Evolutionary conservation across 1,284 basidiomycete species (phyloP).

Genomic region (Cryptococcus sp.): DNA sequence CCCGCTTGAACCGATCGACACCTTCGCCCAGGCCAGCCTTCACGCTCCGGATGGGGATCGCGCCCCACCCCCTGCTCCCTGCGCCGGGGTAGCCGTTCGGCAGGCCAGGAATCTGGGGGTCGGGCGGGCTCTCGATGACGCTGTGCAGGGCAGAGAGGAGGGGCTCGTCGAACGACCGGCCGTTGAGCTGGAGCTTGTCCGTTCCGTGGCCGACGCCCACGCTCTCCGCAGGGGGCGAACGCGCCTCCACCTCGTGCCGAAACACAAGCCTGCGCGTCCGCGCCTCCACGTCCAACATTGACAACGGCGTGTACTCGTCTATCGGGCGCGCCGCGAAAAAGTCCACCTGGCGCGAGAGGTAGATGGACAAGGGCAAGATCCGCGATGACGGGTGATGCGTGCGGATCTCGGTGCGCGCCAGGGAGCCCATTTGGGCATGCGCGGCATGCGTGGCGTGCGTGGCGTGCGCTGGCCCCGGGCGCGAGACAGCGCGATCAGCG

Average conservation of each 20-base stretch:
- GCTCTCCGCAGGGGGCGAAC: constrained; percentile 8
- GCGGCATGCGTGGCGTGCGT: constrained; percentile 47
- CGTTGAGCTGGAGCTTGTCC: constrained; percentile 11
- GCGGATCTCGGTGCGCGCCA: constrained; percentile 74
- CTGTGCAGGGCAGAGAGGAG: constrained; percentile 67
- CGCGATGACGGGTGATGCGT: constrained; percentile 60
- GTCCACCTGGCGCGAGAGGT: constrained; percentile 74
- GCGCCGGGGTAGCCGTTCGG: constrained; percentile 62
- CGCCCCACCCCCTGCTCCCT: constrained; percentile 24
- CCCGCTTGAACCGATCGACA: constrained; percentile 36
- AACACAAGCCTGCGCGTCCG: constrained; percentile 63
- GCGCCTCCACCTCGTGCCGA: constrained; percentile 66
- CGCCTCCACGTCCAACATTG: constrained; percentile 63
- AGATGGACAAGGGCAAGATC: constrained; percentile 67
- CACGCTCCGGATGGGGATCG: constrained; percentile 43
- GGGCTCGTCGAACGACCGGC: constrained; percentile 68
- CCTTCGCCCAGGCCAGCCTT: constrained; percentile 42
- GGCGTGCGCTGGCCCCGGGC: too few species aligned
- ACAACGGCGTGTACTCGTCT: constrained; percentile 73
- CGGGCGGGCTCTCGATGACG: constrained; percentile 57
- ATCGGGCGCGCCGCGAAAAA: constrained; percentile 66
- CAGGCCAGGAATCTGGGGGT: constrained; percentile 64
- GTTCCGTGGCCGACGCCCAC: neutral
- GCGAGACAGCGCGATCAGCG: too few species aligned
- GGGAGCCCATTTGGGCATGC: constrained; percentile 45